Evolutionary conservation across 768 basidiomycete genomes (phyloP), one percentile per base, ranked within the genome.

Genomic region (Leccinum obscurum): DNA sequence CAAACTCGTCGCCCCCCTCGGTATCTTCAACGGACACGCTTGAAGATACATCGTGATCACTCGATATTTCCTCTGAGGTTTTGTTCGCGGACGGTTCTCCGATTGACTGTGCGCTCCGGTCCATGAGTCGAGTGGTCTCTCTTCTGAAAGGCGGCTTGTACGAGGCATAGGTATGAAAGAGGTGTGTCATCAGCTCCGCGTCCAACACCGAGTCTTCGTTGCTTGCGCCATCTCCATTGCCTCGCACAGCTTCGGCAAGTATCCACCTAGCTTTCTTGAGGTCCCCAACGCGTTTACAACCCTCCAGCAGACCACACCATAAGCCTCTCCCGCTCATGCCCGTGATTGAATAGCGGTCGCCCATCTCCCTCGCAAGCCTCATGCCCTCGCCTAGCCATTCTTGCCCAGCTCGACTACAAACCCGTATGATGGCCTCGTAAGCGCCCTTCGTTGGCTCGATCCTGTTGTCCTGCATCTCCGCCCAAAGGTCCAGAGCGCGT

Each of bases 401-500:
- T 62, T 79, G 81, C 1, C 90, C 90, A 4, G 83, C 84, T 37
- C 84, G 76, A 11, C 90, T 90, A 68, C 93, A 92, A 0, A 92
- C 90, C 10, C 86, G 80, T 67, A 98, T 95, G 58, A 91, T 75
- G 0, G 93, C 93, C 62, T 87, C 88, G 70, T 93, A 99, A 3
- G 92, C 81, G 4, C 78, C 83, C 1, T 78, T 78, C 0, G 85
- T 86, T 0, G 95, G 93, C 11, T 74, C 62, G 14, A 94, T 73
- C 3, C 77, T 64, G 32, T 82, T 81, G 67, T 93, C 91, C 2
- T 89, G 91, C 93, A 98, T 94, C 72, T 98, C 96, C 26, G 83
- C 86, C 85, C 91, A 97, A 1, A 98, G 79, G 70, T 99, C 97
- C 59, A 96, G 78, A 0, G 96, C 97, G 48, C 92, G 87, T 70